A percentile compares a stretch with the other conserved stretches of the same genome.
Conservation (phyloP, 371 early-diverging fungal species). For the Sporodiniella umbellata region DNA sequence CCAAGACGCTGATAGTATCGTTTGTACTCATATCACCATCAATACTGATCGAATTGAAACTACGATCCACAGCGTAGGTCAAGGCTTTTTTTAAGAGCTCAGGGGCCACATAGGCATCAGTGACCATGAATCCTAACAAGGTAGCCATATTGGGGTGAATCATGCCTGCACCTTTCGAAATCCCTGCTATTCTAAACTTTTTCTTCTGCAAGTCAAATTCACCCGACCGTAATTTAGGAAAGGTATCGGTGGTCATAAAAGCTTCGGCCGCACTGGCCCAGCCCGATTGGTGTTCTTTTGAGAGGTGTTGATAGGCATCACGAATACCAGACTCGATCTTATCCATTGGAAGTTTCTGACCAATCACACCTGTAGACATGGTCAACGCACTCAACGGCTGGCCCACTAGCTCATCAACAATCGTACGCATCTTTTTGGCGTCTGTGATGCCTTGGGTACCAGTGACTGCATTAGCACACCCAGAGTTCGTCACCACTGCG, state of each 20-base stretch:
- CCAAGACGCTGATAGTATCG: slow-evolving; percentile 86
- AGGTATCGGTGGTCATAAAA: slow-evolving; percentile 96
- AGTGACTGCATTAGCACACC: slow-evolving; percentile 96
- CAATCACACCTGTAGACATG: slow-evolving; percentile 98
- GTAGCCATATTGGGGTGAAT: slow-evolving; percentile 95
- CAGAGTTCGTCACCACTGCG: slow-evolving; percentile 85
- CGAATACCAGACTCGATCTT: slow-evolving; percentile 78
- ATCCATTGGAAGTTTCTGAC: slow-evolving; percentile 84
- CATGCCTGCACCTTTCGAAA: slow-evolving; percentile 97
- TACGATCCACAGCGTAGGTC: slow-evolving; percentile 78
- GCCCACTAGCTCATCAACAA: slow-evolving; percentile 49
- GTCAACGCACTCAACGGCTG: slow-evolving; percentile 58
- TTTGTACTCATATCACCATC: slow-evolving; percentile 98
- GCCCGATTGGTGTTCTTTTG: slow-evolving; percentile 51
- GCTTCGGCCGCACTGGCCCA: slow-evolving; percentile 86
- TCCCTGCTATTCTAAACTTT: slow-evolving; percentile 80
- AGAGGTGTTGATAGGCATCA: slow-evolving; percentile 42
- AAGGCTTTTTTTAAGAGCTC: slow-evolving; percentile 68
- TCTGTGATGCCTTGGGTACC: slow-evolving; percentile 81
- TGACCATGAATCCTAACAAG: slow-evolving; percentile 81
- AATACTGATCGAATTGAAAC: slow-evolving; percentile 91
- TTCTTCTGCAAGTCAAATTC: slow-evolving; percentile 53
- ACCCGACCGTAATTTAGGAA: slow-evolving; percentile 82
- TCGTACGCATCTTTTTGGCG: slow-evolving; percentile 68
- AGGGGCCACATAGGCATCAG: slow-evolving; percentile 74